Evolutionary conservation across 2,329 filamentous ascomycete species (phyloP), one percentile per base, ranked within the genome.

Genomic region (Grosmannia huntii): DNA sequence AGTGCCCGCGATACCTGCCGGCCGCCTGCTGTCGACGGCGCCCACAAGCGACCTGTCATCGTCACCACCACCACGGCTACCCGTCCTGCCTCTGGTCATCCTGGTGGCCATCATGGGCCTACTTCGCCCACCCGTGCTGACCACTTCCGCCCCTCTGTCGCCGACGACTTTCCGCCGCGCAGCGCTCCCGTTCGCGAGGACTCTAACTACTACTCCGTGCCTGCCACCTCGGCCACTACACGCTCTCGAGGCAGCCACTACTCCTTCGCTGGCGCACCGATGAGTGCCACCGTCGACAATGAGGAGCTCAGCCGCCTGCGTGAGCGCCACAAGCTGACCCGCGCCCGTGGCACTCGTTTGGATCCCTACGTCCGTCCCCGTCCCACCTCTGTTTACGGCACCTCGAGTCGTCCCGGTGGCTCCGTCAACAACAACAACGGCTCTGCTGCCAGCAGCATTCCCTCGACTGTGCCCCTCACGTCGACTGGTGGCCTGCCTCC

Each of bases 31-130:
- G 62, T 81, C 27, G 82, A 84, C 58, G 70, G 76, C 16, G 66
- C 71, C 27, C 67, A 70, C 44, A 73, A 76, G 48, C 78, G 80
- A 12, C 77, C 80, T 57, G 75, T 83, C 63, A 79, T 83, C 59
- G 75, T 84, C 61, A 83, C 80, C 23, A 80, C 79, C n/a, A 73
- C 72, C 31, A 74, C 77, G 53, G 68, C 67, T 14, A 53, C 25
- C 11, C 27, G 52, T 25, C 67, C 70, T n/a, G 66, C 60, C 16
- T 4, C 57, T 4, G 49, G 16, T 23, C 25, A 54, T 28, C 25
- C 53, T 7, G 12, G 6, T 28, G 27, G 11, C 3, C 54, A 56
- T 31, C 60, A 53, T 19, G 57, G 55, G 5, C 59, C 57, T 27
- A 44, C 38, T 9, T 61, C 52, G 70, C 73, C 28, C 72, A 76